Base-by-base conservation (phyloP, 179 eudicot genomes). In the Monotropa hypopitys region DNA sequence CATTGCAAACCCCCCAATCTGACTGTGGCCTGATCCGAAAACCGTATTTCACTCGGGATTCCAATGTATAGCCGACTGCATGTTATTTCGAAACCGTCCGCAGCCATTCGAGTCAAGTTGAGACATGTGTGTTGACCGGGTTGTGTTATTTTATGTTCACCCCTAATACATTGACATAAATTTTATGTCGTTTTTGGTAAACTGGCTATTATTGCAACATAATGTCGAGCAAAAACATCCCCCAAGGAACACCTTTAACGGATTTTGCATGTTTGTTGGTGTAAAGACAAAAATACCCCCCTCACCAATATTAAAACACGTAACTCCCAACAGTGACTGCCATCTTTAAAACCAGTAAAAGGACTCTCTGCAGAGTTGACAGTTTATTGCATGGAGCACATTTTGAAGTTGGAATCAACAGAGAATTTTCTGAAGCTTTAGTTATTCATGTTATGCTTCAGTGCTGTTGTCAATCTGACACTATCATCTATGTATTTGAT, bases 401-500 rank as follows among this genome's bases (percentile, higher is more conserved):
- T 5, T 63, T 38, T 3, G 26, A 67, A 38, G 72, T 67, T 67
- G 40, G 72, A n/a, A 40, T 67, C 20, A 16, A 21, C 23, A 33
- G 45, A 7, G 42, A 66, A 5, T 33, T 3, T 66, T 6, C 26
- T 38, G 26, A 66, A 16, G 70, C 73, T 77, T 16, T 30, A 33
- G 13, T 70, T 77, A n/a, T 68, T 26, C 51, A 43, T 77, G 23
- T 18, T 40, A 2, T 33, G 4, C 43, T 67, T 40, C n/a, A 33
- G 77, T 73, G 63, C 12, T 47, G 30, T 72, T 72, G 32, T 50
- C 46, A 23, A 10, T 40, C 72, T 49, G 62, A 79, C 61, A 33
- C 23, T 33, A 46, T 30, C 16, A 45, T 16, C 63, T 62, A 61
- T 51, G 74, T 65, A n/a, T 81, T 78, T 80, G 87, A 21, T 78